Percentiles rank a stretch among this genome's conserved stretches.
These are phyloP conservation scores for Plasmodium chabaudi DNA, from an alignment of 169 alveolate genomes.

Conservation along the genomic window DNA sequence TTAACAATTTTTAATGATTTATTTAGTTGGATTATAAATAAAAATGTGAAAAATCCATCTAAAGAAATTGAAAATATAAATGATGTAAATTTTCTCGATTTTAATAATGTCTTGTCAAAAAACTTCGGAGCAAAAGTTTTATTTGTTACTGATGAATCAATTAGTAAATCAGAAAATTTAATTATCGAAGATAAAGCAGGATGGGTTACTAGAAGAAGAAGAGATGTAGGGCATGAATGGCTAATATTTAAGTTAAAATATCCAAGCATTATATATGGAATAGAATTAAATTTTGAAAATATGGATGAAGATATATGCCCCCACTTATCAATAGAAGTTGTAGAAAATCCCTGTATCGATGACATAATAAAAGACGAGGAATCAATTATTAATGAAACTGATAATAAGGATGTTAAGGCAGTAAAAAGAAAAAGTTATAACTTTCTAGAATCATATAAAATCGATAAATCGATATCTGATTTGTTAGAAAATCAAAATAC, in stretches of 20 bases:
- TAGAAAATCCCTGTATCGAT: constrained; percentile 30
- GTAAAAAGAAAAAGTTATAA: constrained; percentile 49
- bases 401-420: constrained; percentile 18
- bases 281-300: constrained; percentile 70
- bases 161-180: constrained; percentile 58
- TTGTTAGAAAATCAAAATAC: constrained; percentile 64
- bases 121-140: constrained; percentile 46
- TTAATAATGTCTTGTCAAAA: constrained; percentile 52
- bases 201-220: constrained; percentile 76
- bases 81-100: constrained; percentile 54
- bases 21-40: constrained; percentile 51
- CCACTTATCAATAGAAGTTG: constrained; percentile 68
- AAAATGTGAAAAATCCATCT: constrained; percentile 44
- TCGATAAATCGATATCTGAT: constrained; percentile 72
- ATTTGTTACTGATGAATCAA: constrained; percentile 70
- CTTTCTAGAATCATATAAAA: constrained; percentile 71
- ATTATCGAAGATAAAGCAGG: constrained; percentile 44
- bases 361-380: constrained; percentile 69
- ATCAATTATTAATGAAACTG: constrained; percentile 43
- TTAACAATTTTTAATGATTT: constrained; percentile 43
- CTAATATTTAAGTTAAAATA: constrained; percentile 40
- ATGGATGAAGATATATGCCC: constrained; percentile 74
- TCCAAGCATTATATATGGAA: constrained; percentile 69
- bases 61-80: constrained; percentile 54
- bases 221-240: constrained; percentile 77